Evolutionary conservation across 768 basidiomycete genomes (phyloP), one percentile per base, ranked within the genome.

Genomic region (Lentinula aciculospora): DNA sequence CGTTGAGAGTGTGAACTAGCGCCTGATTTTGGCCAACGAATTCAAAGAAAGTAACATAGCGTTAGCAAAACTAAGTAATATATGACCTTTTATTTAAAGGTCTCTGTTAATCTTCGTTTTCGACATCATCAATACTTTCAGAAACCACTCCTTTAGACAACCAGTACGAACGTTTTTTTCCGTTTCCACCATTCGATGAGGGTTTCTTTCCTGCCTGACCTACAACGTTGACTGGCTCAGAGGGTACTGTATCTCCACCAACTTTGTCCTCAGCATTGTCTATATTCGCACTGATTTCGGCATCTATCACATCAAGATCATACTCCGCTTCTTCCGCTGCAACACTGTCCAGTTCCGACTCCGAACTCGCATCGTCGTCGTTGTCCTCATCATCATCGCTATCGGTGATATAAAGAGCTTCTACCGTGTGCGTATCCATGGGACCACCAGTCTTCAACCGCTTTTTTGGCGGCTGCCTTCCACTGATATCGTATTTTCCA

Each of bases 331-430:
- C 64, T 60, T 60, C 62, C 56, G 23, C 53, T 51, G 61, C 61
- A 23, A 53, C 39, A 54, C 60, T 65, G 45, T 60, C 65, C 44
- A 25, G 59, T 15, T 36, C 64, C 64, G n/a, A 69, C 62, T 54
- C 58, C 60, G 6, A 46, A 17, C 65, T 69, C 28, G 65, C 61
- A n/a, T 63, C 66, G 32, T 60, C 65, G 27, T 64, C 67, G 4
- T 61, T 71, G 15, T 69, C 68, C 4, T 74, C 73, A n/a, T 73
- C 75, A 36, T 77, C 76, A 1, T 73, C 75, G 3, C 19, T n/a
- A 21, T 50, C 49, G 29, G 27, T 28, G 17, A 21, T 25, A n/a
- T 46, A 23, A 49, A 36, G 12, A 32, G 74, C 76, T 62, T 72
- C 77, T 3, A 51, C 31, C 8, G 54, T 56, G 29, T 56, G 54